Percentiles rank a stretch among this genome's conserved stretches.
Evolutionary conservation across 2,329 filamentous ascomycete genomes (phyloP).

Genomic region (Geoglossum cookeanum): DNA sequence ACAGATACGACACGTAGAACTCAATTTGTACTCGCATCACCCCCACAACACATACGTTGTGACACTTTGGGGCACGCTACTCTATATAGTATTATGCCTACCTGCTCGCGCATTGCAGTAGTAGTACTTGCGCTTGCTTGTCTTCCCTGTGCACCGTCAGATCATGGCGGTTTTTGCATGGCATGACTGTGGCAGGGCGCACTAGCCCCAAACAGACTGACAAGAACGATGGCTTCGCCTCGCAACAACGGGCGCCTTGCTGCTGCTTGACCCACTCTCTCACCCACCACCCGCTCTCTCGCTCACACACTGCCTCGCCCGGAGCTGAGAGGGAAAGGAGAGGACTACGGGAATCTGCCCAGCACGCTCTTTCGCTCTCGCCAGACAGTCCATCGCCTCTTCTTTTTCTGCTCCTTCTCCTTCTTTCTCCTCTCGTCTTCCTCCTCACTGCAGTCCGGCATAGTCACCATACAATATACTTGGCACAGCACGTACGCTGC

Average conservation of each 20-base stretch:
- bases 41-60: no score
- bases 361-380: no score
- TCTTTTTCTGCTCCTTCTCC: no score
- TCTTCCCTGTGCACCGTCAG: neutral
- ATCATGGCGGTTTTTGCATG: neutral
- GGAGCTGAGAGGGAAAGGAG: neutral
- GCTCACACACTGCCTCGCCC: neutral
- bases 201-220: neutral
- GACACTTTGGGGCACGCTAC: no score
- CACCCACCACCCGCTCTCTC: neutral
- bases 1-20: no score
- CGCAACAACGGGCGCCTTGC: neutral
- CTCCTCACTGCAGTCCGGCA: neutral
- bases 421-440: neutral
- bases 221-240: neutral
- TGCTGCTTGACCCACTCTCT: neutral
- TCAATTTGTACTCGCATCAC: no score
- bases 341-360: no score
- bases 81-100: no score
- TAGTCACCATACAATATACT: no score
- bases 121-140: neutral
- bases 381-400: no score
- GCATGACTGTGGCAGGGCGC: neutral
- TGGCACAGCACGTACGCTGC: no score
- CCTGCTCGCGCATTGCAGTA: neutral